Conservation (phyloP, 257 asterid species). For the Osmanthus fragrans region DNA sequence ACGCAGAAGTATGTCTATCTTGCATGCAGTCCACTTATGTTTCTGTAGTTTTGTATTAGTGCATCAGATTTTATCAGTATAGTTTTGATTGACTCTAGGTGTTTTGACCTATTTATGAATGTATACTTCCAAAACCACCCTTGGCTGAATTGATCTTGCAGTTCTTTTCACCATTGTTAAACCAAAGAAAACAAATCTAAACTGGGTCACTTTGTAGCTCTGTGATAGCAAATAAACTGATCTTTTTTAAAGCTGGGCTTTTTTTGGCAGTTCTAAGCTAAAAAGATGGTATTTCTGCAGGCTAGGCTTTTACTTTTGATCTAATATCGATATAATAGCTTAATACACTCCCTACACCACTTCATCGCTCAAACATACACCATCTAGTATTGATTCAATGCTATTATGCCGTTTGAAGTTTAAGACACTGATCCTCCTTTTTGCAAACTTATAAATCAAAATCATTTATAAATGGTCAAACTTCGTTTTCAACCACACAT, state of each 20-base stretch:
- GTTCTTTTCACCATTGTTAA: constrained; percentile 18
- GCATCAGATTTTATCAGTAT: constrained; percentile 3
- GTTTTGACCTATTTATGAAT: not conserved
- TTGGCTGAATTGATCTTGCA: not conserved
- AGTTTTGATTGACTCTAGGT: not conserved
- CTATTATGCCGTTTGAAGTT: not conserved
- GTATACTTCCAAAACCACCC: not conserved
- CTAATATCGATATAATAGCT: not conserved
- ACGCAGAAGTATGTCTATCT: constrained; percentile 74
- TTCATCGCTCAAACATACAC: not conserved
- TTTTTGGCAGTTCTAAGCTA: not conserved
- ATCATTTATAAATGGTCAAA: too few relatives aligned
- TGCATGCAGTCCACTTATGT: not conserved
- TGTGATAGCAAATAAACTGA: not conserved
- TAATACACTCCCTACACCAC: not conserved
- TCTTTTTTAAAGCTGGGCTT: not conserved
- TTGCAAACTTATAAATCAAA: too few relatives aligned
- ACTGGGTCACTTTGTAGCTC: constrained; percentile 4
- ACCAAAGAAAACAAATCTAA: constrained; percentile 17
- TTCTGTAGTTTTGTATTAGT: constrained; percentile 12
- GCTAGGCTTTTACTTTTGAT: not conserved
- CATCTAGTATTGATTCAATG: not conserved
- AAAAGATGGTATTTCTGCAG: not conserved
- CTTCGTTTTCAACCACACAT: too few relatives aligned
- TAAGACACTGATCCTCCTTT: not conserved